Conservation (phyloP, 2,329 filamentous ascomycete genomes). For the Neurospora crassa region DNA sequence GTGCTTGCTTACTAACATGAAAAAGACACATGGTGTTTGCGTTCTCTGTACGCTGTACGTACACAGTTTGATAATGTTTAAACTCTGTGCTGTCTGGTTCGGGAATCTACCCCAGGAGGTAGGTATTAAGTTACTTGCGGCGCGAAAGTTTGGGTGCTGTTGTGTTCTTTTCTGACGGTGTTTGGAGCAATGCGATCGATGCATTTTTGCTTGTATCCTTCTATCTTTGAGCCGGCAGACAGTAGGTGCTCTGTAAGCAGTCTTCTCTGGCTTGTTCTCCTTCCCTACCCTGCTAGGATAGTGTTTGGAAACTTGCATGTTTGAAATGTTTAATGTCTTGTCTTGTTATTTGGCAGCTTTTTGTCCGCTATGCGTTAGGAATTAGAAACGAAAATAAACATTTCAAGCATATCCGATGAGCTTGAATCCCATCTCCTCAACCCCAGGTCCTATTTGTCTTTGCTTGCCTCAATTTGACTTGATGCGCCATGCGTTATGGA, state of each 20-base stretch:
- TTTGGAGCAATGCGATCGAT: background rate
- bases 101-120: background rate
- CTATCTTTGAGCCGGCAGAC: too few species aligned
- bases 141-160: background rate
- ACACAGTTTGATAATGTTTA: background rate
- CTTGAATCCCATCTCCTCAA: too few species aligned
- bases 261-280: too few species aligned
- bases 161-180: background rate
- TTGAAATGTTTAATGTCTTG: background rate
- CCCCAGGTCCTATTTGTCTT: too few species aligned
- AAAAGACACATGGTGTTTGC: background rate
- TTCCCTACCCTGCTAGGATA: background rate
- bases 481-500: too few species aligned
- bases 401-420: background rate
- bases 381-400: background rate
- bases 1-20: background rate
- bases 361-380: background rate
- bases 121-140: background rate
- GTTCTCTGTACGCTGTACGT: background rate
- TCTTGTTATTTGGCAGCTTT: background rate
- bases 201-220: background rate
- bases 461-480: too few species aligned
- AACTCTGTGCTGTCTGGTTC: background rate
- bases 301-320: background rate
- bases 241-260: too few species aligned